Evolutionary conservation across 2,329 filamentous ascomycete species (phyloP), one percentile per base, ranked within the genome.

Genomic region (Clonostachys solani): DNA sequence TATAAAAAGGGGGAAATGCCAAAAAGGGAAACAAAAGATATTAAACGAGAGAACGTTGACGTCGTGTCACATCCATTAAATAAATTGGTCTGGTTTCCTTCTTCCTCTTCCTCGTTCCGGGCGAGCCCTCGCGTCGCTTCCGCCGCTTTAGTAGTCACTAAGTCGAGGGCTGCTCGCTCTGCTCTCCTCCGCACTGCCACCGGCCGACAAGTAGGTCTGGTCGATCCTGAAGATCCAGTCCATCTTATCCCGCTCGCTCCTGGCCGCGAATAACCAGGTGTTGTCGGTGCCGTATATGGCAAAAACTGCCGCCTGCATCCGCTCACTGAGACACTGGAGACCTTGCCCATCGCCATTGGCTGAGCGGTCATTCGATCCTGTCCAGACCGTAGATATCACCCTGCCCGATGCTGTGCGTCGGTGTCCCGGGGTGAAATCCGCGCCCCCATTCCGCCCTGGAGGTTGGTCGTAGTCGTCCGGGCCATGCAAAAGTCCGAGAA

Each of bases 211-310:
- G 55, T 78, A 82, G 45, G 86, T 89, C 73, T 96, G 87, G 67
- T 99, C 94, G 56, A 99, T 90, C 60, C 87, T 86, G 66, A 95
- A 80, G 56, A 99, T 96, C 94, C 94, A 99, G 64, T 97, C 94
- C 56, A 92, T 86, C 74, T 96, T 96, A 66, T 96, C 92, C 43
- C 85, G 80, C 71, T 96, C 92, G 58, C 84, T 92, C 49, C 91
- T 79, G 19, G 91, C 89, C 13, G 91, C 89, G 65, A 99, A 97
- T 38, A 99, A 75, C 80, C 92, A 99, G 33, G 92, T 96, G 66
- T 96, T 96, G 64, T 94, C 87, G 50, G 87, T 89, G 40, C 89
- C 92, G 62, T 97, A 99, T 44, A 99, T 82, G 12, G 94, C 94
- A 75, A 96, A 99, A 38, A 97, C 88, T 54, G 87, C 86, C 5